Evolutionary conservation across 805 yeast species (phyloP).

Genomic region (Pichia deserticola): DNA sequence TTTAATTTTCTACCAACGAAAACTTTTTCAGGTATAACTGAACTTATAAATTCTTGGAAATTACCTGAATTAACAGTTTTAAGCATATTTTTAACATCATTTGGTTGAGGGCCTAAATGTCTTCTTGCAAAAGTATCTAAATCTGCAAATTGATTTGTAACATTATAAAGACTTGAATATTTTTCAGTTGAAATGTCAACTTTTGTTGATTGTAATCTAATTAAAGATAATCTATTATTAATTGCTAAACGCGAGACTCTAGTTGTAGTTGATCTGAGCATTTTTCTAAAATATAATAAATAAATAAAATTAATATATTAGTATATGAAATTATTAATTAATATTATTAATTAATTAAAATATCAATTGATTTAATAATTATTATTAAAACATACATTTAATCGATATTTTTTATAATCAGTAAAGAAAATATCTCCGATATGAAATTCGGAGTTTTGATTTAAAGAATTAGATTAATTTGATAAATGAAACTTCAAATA

Average conservation of each 20-base stretch:
- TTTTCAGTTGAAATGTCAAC: conserved; percentile 52
- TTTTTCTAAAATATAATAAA: neutral
- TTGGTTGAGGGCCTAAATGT: conserved; percentile 77
- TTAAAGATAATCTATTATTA: neutral
- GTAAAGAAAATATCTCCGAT: too few species aligned
- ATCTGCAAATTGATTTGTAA: conserved; percentile 23
- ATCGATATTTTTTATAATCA: too few species aligned
- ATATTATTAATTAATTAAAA: neutral
- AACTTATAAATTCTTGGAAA: conserved; percentile 59
- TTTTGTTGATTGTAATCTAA: conserved; percentile 15
- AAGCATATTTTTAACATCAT: conserved; percentile 61
- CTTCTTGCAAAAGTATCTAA: conserved; percentile 85
- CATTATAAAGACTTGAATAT: conserved; percentile 41
- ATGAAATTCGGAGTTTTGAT: too few species aligned
- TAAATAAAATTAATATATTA: neutral
- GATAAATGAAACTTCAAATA: too few species aligned
- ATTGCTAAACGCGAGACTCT: conserved; percentile 1
- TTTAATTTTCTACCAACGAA: conserved; percentile 59
- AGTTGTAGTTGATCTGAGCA: conserved; percentile 3
- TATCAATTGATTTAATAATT: too few species aligned
- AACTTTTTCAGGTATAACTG: conserved; percentile 73
- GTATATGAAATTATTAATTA: neutral
- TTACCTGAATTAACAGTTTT: conserved; percentile 54
- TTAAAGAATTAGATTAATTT: too few species aligned
- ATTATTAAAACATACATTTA: too few species aligned